Evolutionary conservation across 1,284 basidiomycete genomes (phyloP).

Genomic region (Cystobasidium slooffiae): DNA sequence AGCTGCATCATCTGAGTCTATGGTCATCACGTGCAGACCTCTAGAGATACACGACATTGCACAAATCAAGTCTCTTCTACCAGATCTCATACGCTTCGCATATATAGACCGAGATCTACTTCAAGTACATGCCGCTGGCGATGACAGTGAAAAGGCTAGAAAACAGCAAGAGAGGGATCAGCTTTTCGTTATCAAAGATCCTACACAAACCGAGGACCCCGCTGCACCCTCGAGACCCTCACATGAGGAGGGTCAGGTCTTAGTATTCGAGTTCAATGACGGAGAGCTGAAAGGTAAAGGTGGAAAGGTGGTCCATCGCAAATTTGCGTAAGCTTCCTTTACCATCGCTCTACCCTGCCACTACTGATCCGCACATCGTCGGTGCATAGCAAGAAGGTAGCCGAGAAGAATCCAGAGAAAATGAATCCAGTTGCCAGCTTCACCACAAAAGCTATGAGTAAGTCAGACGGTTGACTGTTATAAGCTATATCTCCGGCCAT

Average conservation of each 20-base stretch:
- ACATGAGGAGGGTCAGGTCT: constrained; percentile 51
- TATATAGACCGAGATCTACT: constrained; percentile 74
- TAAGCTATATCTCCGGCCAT: constrained; percentile 63
- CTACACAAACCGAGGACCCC: constrained; percentile 33
- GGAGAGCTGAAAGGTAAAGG: constrained; percentile 57
- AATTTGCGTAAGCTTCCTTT: constrained; percentile 45
- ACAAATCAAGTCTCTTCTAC: constrained; percentile 85
- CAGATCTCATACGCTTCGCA: constrained; percentile 78
- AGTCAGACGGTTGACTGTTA: constrained; percentile 60
- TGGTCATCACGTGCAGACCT: constrained; percentile 62
- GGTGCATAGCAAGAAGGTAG: constrained; percentile 44
- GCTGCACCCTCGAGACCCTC: constrained; percentile 42
- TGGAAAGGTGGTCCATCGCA: constrained; percentile 53
- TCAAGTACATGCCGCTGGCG: constrained; percentile 62
- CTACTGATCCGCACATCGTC: neutral
- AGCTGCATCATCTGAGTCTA: neutral
- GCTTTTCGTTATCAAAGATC: constrained; percentile 47
- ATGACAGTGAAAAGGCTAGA: constrained; percentile 46
- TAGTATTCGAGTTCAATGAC: constrained; percentile 59
- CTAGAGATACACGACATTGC: constrained; percentile 78
- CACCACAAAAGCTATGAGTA: constrained; percentile 51
- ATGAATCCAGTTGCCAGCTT: constrained; percentile 43
- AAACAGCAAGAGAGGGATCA: constrained; percentile 51
- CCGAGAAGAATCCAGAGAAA: constrained; percentile 37
- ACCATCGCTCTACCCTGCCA: neutral